Evolutionary conservation across 495 filamentous ascomycete species (phyloP), one percentile per base, ranked within the genome.

Genomic region (Penicillium egyptiacum): DNA sequence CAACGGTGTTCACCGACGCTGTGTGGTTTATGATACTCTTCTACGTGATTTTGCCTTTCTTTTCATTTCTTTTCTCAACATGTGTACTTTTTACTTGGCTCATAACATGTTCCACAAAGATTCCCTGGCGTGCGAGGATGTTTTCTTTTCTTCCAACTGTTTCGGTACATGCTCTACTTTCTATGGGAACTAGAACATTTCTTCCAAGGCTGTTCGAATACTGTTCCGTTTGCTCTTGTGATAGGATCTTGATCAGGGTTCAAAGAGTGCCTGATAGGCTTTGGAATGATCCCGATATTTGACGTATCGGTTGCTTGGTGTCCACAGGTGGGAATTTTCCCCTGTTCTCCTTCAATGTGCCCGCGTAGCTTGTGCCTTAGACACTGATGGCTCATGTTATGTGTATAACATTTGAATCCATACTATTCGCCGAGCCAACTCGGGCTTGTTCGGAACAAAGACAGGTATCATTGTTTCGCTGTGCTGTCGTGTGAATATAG

Each of bases 1-100:
- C 70, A 75, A 71, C 60, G 72, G 70, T 75, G 67, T 73, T 64
- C 57, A 57, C 56, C 60, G 62, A 61, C 60, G 55, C 57, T 71
- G 55, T 56, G 63, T 77, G 68, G 66, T 67, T 70, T 69, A 68
- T 73, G 64, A 70, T 70, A 65, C 63, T 67, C 37, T 70, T 68
- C 54, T 71, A 68, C 59, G 67, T 64, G 56, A 63, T 57, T 64
- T 60, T 59, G 60, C 53, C 50, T 57, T 55, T 60, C 52, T 55
- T 54, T 62, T 59, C 2, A 9, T 46, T 28, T 30, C 26, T n/a
- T n/a, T 48, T 70, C 69, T 58, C 61, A 57, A 55, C 63, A 61
- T 70, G 63, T 65, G 63, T 62, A 60, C 60, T 68, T 69, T 62
- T 65, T 55, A 62, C 47, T 53, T 58, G 44, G 50, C 51, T 61